Conservation (phyloP, 257 asterid genomes). For the Petunia secreta region DNA sequence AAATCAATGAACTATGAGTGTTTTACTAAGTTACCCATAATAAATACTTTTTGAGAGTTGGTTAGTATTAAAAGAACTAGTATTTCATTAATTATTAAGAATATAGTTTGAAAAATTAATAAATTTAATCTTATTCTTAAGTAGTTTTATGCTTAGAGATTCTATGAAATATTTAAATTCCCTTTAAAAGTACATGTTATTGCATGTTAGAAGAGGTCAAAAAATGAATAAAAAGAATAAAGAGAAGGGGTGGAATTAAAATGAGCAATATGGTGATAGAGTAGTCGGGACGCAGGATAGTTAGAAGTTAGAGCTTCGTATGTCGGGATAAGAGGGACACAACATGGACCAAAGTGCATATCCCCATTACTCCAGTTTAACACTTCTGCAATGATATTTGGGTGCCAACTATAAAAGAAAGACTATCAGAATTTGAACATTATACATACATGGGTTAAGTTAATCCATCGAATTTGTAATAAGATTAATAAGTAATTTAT, state of each 20-base stretch:
- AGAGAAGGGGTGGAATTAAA: background rate
- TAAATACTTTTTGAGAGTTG: too few species aligned
- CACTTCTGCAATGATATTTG: constrained; percentile 34
- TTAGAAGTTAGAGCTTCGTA: constrained; percentile 34
- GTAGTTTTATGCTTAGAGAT: too few species aligned
- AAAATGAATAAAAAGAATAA: background rate
- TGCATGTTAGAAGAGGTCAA: background rate
- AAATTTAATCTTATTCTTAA: too few species aligned
- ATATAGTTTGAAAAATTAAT: too few species aligned
- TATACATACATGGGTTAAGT: too few species aligned
- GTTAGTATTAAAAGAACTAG: too few species aligned
- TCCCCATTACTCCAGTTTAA: constrained; percentile 6
- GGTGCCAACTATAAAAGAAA: background rate
- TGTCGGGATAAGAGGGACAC: constrained; percentile 47
- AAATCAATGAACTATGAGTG: too few species aligned
- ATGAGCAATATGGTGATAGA: background rate
- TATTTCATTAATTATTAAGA: too few species aligned
- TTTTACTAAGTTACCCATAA: too few species aligned
- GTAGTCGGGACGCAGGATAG: constrained; percentile 19
- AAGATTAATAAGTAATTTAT: too few species aligned
- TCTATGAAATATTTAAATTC: background rate
- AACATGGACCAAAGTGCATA: constrained; percentile 35
- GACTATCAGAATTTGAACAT: too few species aligned
- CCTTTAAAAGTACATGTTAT: background rate
- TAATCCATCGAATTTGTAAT: too few species aligned